Conservation (phyloP, 768 basidiomycete species). For the Serendipita vermifera region DNA sequence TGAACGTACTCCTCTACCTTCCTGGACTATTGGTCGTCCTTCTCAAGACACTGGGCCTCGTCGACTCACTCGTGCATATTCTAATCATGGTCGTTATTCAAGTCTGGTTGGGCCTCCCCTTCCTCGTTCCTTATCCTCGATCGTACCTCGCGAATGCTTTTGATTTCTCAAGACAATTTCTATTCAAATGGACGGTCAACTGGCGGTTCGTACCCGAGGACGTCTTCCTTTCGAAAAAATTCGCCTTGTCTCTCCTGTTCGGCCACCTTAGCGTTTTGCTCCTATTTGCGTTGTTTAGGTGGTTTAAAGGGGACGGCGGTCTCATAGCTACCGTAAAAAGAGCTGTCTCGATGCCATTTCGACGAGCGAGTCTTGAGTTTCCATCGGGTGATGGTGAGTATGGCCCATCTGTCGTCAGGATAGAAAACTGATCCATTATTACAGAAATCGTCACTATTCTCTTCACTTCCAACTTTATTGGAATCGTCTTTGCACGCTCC, state of each 20-base stretch:
- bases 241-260: slow-evolving; percentile 49
- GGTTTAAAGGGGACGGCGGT: slow-evolving; percentile 69
- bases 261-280: slow-evolving; percentile 50
- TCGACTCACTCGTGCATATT: slow-evolving; percentile 23
- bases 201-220: slow-evolving; percentile 80
- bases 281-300: slow-evolving; percentile 55
- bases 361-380: slow-evolving; percentile 33
- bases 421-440: slow-evolving; percentile 15
- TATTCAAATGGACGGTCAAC: slow-evolving; percentile 97
- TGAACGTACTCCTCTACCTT: slow-evolving; percentile 83
- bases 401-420: neutral
- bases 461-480: slow-evolving; percentile 85
- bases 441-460: slow-evolving; percentile 68
- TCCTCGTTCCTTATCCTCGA: slow-evolving; percentile 44
- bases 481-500: slow-evolving; percentile 83
- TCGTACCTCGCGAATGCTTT: slow-evolving; percentile 70
- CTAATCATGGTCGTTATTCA: slow-evolving; percentile 31
- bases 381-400: slow-evolving; percentile 54
- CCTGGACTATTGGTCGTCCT: slow-evolving; percentile 77
- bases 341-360: slow-evolving; percentile 39
- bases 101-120: slow-evolving; percentile 51
- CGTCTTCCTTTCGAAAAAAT: slow-evolving; percentile 53
- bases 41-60: slow-evolving; percentile 57
- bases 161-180: slow-evolving; percentile 74
- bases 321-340: slow-evolving; percentile 39